Conservation (phyloP, 1,284 basidiomycete genomes). For the Entoloma clypeatum region DNA sequence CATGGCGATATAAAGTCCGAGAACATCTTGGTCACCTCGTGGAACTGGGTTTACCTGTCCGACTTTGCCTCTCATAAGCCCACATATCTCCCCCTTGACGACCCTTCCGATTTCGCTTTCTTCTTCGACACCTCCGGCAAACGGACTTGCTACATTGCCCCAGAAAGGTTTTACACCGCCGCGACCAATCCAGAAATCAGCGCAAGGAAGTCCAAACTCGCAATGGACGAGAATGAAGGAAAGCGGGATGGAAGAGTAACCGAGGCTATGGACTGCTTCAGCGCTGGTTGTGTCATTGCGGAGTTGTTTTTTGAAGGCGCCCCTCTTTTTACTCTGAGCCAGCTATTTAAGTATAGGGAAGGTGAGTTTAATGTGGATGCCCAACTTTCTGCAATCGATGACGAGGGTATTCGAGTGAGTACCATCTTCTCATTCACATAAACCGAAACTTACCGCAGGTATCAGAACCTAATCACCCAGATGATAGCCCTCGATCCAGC, state of each 20-base stretch:
- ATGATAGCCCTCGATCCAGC: slow-evolving; percentile 87
- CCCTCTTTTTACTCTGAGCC: slow-evolving; percentile 91
- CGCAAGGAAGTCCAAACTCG: slow-evolving; percentile 52
- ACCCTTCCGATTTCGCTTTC: slow-evolving; percentile 97
- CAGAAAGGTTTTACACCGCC: slow-evolving; percentile 90
- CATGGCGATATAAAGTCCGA: slow-evolving; percentile 99
- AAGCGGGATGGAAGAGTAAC: slow-evolving; percentile 77
- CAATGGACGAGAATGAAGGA: slow-evolving; percentile 44
- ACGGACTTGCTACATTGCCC: slow-evolving; percentile 94
- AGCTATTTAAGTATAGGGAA: slow-evolving; percentile 92
- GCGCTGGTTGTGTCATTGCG: slow-evolving; percentile 92
- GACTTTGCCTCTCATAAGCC: slow-evolving; percentile 99
- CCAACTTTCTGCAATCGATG: slow-evolving; percentile 75
- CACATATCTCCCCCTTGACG: slow-evolving; percentile 91
- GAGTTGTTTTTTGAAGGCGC: slow-evolving; percentile 96
- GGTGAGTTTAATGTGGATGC: slow-evolving; percentile 79
- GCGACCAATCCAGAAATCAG: slow-evolving; percentile 67
- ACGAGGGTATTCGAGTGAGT: slow-evolving; percentile 76
- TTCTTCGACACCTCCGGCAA: slow-evolving; percentile 96
- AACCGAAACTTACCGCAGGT: slow-evolving; percentile 22
- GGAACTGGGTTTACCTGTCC: slow-evolving; percentile 93
- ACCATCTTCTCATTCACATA: neutral
- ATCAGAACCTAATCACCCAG: slow-evolving; percentile 77
- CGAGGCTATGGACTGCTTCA: slow-evolving; percentile 98
- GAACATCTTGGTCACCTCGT: slow-evolving; percentile 95